Evolutionary conservation across 768 basidiomycete genomes (phyloP).

Genomic region (Serendipita indica): DNA sequence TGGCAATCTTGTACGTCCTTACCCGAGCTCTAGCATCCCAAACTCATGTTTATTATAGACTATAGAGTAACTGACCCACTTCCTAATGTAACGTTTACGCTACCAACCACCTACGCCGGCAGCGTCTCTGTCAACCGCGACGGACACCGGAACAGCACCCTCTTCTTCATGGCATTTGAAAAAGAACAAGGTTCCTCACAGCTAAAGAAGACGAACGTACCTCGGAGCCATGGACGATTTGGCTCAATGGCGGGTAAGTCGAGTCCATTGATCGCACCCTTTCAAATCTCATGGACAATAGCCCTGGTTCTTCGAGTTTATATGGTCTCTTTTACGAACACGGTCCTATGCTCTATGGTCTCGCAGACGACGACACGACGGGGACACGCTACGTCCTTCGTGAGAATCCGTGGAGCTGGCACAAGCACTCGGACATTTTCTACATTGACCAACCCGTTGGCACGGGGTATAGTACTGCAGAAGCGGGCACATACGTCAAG

Average conservation of each 20-base stretch:
- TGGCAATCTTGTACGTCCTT: conserved; percentile 43
- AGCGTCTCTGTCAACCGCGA: conserved; percentile 44
- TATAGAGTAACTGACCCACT: conserved; percentile 41
- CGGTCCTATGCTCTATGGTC: background rate
- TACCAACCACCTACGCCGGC: conserved; percentile 34
- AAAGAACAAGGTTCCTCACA: conserved; percentile 42
- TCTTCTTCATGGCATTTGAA: conserved; percentile 55
- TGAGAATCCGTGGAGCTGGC: conserved; percentile 43
- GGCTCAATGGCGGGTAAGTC: conserved; percentile 56
- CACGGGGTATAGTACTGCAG: conserved; percentile 48
- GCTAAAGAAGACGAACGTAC: conserved; percentile 20
- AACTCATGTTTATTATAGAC: conserved; percentile 25
- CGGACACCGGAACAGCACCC: conserved; percentile 46
- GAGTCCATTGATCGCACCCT: background rate
- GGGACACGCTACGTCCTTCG: conserved; percentile 36
- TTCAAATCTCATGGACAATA: conserved; percentile 13
- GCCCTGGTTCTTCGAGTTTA: conserved; percentile 59
- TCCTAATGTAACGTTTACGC: conserved; percentile 45
- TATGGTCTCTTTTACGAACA: conserved; percentile 25
- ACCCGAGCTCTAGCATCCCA: background rate
- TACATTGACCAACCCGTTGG: conserved; percentile 57
- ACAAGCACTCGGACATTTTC: conserved; percentile 35
- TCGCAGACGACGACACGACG: conserved; percentile 40
- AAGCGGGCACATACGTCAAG: conserved; percentile 39
- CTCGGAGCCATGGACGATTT: conserved; percentile 52